Base-by-base conservation (phyloP, 805 yeast species). In the Candida odintsovae region DNA sequence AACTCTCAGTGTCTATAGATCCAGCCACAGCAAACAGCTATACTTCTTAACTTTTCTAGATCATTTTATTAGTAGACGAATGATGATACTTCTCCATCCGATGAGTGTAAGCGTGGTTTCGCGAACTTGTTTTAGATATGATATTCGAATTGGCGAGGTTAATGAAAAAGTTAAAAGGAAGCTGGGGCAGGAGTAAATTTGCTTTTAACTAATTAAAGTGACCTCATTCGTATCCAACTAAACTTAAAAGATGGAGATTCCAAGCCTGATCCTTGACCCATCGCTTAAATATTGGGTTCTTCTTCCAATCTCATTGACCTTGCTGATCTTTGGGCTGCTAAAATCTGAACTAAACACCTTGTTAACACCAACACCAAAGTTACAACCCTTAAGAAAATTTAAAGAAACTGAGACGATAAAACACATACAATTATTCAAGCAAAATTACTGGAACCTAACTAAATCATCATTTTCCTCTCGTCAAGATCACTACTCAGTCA, bases 221-320 rank as follows among this genome's bases (percentile, higher is more conserved):
- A 5, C 7, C 3, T 4, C 11, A 13, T n/a, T 11, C 7, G 31
- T 28, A 13, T n/a, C 11, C 37, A 33, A 33, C 16, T 33, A 12
- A 20, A 11, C 21, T 12, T 33, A 20, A 19, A 41, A 18, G 15
- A 54, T 53, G 58, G 41, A 50, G 4, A 70, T 68, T 26, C 78
- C 82, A 2, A 84, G 81, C 45, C 63, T 84, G 19, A 65, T 82
- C 15, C 69, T 92, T 40, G 98, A 92, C 60, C 95, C 96, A 5
- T 76, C 78, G 45, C 71, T 94, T 50, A 83, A 86, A 62, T 77
- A 81, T 56, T 92, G 98, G 97, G 98, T 90, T 26, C 70, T 94
- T 16, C 64, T 89, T 31, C 99, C 99, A 21, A 90, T 94, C 39
- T 80, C 96, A 6, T 61, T 85, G 19, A 95, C 90, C 19, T 90